Base-by-base conservation (phyloP, 108 stramenopile genomes). In the Nitzschia palea region DNA sequence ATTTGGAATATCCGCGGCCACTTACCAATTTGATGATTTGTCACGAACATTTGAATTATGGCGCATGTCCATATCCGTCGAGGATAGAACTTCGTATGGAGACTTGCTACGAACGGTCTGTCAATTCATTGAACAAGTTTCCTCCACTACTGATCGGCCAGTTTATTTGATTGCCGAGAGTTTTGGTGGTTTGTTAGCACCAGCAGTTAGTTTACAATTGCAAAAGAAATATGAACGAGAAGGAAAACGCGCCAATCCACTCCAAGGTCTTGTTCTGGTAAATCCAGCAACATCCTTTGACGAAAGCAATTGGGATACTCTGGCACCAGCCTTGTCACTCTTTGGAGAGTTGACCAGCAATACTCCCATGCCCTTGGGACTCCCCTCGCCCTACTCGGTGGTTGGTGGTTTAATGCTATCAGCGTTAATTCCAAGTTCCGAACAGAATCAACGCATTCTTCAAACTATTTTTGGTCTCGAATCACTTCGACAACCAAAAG, bases 201-300 rank as follows among this genome's bases (percentile, higher is more conserved):
- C 85, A 26, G 85, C 83, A 8, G 86, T 88, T 22, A 86, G 88
- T 0, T 68, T 93, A 59, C 66, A 74, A 48, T 37, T 89, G 48
- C 76, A 78, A 33, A 65, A 79, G 45, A 23, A 62, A 57, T 31
- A 51, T 12, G 40, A 62, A 17, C 3, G 34, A 2, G 52, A 57
- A 36, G 40, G 28, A 5, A 62, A 35, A 18, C 23, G 9, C 29
- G 53, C 28, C 23, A 78, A 71, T 52, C 78, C 73, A 0, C 62
- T 72, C 60, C 36, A 86, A 44, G 91, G 91, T 25, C 44, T 93
- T 55, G 91, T 88, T 32, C 63, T 96, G 40, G 80, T 96, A 9
- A 96, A 96, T 61, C 95, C 95, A 42, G 95, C 95, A 23, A 96
- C 95, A 1, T 89, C 89, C 8, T 91, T 93, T 69, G 90, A 93